These are phyloP conservation scores for Penicillium corylophilum DNA, from an alignment of 2,329 filamentous ascomycete genomes.

Conservation along the genomic window DNA sequence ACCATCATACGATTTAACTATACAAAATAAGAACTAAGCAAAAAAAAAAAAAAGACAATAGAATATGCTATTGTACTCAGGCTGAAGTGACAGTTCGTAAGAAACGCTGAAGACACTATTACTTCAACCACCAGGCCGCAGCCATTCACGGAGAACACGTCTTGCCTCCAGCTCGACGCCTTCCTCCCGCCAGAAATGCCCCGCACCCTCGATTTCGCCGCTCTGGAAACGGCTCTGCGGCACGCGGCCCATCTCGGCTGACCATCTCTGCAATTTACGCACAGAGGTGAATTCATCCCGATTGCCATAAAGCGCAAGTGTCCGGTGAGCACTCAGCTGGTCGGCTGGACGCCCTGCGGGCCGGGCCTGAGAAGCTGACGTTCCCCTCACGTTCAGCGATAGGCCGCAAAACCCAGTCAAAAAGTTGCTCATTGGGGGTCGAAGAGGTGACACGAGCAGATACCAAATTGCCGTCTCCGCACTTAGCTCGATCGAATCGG, in stretches of 20 bases:
- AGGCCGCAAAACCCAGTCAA: constrained; percentile 60
- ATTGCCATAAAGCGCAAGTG: constrained; percentile 72
- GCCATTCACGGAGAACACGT: constrained; percentile 43
- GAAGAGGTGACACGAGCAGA: constrained; percentile 66
- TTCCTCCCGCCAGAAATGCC: constrained; percentile 64
- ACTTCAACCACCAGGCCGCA: constrained; percentile 12
- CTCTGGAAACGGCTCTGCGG: constrained; percentile 49
- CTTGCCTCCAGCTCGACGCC: constrained; percentile 47
- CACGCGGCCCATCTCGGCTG: constrained; percentile 49
- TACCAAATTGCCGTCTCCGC: constrained; percentile 37
- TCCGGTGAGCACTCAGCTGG: constrained; percentile 55
- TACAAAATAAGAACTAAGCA: too few relatives aligned
- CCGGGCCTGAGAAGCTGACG: constrained; percentile 26
- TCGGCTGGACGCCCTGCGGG: constrained; percentile 52
- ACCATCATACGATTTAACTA: background rate
- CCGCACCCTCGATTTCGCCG: constrained; percentile 53
- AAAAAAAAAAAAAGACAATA: too few relatives aligned
- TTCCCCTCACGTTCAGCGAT: constrained; percentile 32
- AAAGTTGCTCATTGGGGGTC: constrained; percentile 56
- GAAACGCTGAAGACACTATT: background rate
- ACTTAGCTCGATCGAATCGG: constrained; percentile 1
- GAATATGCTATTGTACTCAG: background rate
- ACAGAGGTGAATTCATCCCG: constrained; percentile 70
- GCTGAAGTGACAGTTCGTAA: background rate
- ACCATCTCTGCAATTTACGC: constrained; percentile 67